Evolutionary conservation across 495 filamentous ascomycete species (phyloP).

Genomic region (Aspergillus cavernicola): DNA sequence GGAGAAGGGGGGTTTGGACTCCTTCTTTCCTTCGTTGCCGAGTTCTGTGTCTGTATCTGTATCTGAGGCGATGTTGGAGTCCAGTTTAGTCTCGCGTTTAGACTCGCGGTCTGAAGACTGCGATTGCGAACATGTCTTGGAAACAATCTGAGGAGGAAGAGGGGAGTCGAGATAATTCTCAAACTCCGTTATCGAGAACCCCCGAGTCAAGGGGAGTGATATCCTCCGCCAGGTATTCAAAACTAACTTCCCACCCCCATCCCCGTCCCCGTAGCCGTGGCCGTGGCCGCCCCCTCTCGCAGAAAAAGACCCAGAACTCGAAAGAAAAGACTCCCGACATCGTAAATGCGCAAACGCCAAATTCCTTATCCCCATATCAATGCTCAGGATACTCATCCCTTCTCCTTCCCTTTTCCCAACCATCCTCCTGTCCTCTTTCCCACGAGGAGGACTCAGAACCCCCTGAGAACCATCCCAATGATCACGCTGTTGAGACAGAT

Average conservation of each 20-base stretch:
- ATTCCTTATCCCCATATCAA: constrained; percentile 86
- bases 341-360: constrained; percentile 60
- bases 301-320: no score
- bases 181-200: neutral
- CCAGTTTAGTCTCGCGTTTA: neutral
- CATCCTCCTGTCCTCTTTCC: neutral
- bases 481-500: neutral
- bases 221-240: constrained; percentile 39
- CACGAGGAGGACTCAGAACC: no score
- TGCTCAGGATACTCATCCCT: constrained; percentile 61
- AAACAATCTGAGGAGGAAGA: no score
- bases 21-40: neutral
- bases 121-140: no score
- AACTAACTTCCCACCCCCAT: neutral
- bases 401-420: neutral
- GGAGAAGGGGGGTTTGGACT: constrained; percentile 37
- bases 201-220: neutral
- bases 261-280: no score
- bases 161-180: neutral
- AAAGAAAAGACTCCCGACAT: neutral
- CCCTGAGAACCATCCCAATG: no score
- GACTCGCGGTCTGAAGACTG: neutral
- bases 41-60: no score
- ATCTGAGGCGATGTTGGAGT: no score
- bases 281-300: no score